Evolutionary conservation across 1,284 basidiomycete genomes (phyloP).

Genomic region (Paramarasmius palmivorus): DNA sequence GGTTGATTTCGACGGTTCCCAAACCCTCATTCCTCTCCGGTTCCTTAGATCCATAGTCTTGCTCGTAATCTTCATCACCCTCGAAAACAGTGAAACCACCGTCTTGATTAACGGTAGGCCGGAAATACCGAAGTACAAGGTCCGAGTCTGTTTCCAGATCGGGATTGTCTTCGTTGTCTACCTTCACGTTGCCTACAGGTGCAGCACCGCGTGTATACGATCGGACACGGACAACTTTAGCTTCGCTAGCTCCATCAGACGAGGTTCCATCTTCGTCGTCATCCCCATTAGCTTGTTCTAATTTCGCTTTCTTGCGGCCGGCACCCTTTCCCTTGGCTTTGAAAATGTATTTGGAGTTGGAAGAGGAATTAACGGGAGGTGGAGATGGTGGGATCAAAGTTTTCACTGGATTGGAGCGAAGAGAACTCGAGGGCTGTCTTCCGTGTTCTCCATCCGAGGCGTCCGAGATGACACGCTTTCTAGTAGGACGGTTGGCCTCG

Average conservation of each 20-base stretch:
- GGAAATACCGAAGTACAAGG: constrained; percentile 37
- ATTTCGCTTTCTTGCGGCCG: constrained; percentile 42
- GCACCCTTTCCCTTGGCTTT: constrained; percentile 42
- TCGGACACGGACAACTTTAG: constrained; percentile 23
- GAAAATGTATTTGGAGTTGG: constrained; percentile 25
- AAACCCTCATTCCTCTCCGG: constrained; percentile 19
- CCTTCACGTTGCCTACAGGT: not conserved
- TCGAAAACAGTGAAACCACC: constrained; percentile 9
- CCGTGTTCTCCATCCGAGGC: constrained; percentile 8
- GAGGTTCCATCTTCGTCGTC: constrained; percentile 36
- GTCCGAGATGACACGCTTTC: constrained; percentile 14
- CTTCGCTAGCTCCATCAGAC: constrained; percentile 26
- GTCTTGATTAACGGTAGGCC: constrained; percentile 27
- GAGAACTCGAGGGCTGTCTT: constrained; percentile 10
- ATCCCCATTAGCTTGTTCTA: constrained; percentile 26
- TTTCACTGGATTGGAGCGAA: not conserved
- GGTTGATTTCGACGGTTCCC: constrained; percentile 49
- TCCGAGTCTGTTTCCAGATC: constrained; percentile 39
- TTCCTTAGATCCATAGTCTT: not conserved
- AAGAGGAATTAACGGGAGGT: constrained; percentile 38
- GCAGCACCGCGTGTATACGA: constrained; percentile 2
- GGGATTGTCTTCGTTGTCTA: constrained; percentile 5
- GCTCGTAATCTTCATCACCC: not conserved
- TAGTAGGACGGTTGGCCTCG: not conserved
- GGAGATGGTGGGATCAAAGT: constrained; percentile 66